These are phyloP conservation scores for Trichosanthes truncata DNA, from an alignment of 306 rosid genomes.

Conservation along the genomic window DNA sequence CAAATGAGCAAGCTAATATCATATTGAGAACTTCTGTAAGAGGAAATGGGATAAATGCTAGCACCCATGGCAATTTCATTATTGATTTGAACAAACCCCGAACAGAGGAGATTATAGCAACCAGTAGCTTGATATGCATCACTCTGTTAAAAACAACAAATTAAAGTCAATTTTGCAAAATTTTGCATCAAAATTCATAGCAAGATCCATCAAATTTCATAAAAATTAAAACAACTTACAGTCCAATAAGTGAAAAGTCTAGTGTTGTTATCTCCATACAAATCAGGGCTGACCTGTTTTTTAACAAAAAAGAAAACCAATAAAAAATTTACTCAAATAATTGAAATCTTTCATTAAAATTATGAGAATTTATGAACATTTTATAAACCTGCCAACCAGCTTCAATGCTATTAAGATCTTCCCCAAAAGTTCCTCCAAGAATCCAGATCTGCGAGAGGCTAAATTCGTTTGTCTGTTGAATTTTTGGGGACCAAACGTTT, in stretches of 20 bases:
- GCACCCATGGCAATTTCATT: constrained; percentile 90
- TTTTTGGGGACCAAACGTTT: constrained; percentile 94
- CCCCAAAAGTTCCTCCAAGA: constrained; percentile 85
- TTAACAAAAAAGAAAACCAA: neutral
- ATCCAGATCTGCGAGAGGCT: constrained; percentile 96
- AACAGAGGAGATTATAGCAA: constrained; percentile 99
- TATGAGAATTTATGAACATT: neutral
- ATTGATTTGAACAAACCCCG: constrained; percentile 85
- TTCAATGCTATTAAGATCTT: constrained; percentile 98
- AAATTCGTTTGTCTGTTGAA: constrained; percentile 83
- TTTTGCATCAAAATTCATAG: neutral
- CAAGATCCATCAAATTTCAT: neutral
- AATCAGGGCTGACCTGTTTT: constrained; percentile 85
- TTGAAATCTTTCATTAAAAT: neutral
- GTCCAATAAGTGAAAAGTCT: constrained; percentile 97
- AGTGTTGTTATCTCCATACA: constrained; percentile 89
- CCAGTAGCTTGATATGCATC: constrained; percentile 99
- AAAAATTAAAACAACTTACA: constrained; percentile 23
- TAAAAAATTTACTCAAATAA: neutral
- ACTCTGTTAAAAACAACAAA: constrained; percentile 38
- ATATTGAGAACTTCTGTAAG: constrained; percentile 42
- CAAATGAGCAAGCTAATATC: constrained; percentile 84
- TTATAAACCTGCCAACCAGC: constrained; percentile 96
- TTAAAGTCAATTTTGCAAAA: neutral
- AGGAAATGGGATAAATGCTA: constrained; percentile 80